Evolutionary conservation across 176 grass and related monocot species (phyloP), one percentile per base, ranked within the genome.

Genomic region (Areca catechu): DNA sequence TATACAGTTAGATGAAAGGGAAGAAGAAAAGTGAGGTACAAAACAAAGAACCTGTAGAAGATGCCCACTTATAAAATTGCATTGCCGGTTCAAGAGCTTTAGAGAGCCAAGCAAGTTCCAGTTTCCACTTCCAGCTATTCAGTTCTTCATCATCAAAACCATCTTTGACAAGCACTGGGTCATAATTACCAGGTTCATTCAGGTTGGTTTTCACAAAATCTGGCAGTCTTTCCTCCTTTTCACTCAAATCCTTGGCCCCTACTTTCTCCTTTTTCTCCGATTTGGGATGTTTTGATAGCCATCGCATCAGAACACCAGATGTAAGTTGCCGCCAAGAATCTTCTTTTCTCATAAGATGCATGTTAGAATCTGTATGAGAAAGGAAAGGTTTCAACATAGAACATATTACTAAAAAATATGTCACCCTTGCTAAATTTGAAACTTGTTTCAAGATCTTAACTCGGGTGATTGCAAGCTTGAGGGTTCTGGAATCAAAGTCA

Each of bases 1-100:
- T 29, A 29, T 29, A 6, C 34, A 43, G 1, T 43, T 43, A 43
- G 9, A 9, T 43, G 10, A 14, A 12, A 43, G 7, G 2, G 34
- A 43, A 30, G 50, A 28, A 54, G 27, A 5, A 18, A 34, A 75
- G 37, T 15, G 28, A 37, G 16, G 7, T 48, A 67, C 23, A 16
- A 67, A 23, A 60, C 15, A 34, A 21, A 27, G 3, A 20, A 82
- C 79, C 69, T 54, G 80, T 5, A 54, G 75, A 91, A 19, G 92
- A 74, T 53, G 89, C 82, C 91, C 91, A 90, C 16, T 82, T 97
- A 65, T 80, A 91, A 22, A 97, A 67, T 23, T 91, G 78, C 56
- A 91, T 70, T 1, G 92, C 92, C 16, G 92, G 86, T 48, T 91
- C 83, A 30, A 97, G 80, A 22, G 92, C 86, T 85, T 72, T 97